Evolutionary conservation across 1,284 basidiomycete species (phyloP), one percentile per base, ranked within the genome.

Genomic region (Cutaneotrichosporon sp.): DNA sequence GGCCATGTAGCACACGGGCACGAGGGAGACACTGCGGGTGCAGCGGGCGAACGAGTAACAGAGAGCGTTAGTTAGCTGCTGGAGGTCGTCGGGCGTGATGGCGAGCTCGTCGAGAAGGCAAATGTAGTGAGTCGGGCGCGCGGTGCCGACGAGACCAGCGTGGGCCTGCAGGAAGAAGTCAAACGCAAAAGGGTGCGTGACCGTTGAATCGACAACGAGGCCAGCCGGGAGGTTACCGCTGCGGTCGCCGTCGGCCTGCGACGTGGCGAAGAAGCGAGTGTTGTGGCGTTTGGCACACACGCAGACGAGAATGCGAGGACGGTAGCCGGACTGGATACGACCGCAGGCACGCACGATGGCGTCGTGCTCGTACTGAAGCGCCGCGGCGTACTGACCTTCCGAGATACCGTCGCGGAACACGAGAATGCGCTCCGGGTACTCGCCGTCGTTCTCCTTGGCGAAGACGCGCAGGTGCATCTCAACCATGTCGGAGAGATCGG

Each of bases 371-470:
- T 69, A 62, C 35, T 73, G 64, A 3, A 77, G 64, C 17, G 73
- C 73, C 2, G 68, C 63, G 30, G 74, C 69, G 55, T 74, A 77
- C 61, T 79, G 77, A 0, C 77, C 77, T 51, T 78, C 77, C 20
- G 71, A 74, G 22, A 79, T 74, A 30, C 77, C 77, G 56, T 78
- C 77, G 52, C 77, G 73, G 66, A 75, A 76, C 52, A 77, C 66
- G 47, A 76, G 63, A 45, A 77, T 72, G 21, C 65, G 66, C 7
- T 70, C 64, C 10, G 75, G 74, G 33, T 72, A 64, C 13, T 60
- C 59, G 33, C 64, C 68, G 37, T 58, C 53, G 46, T 74, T 72
- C 35, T 62, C 55, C 39, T 67, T 61, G 17, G 58, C 44, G 50
- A 68, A 75, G 22, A 65, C 63, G 40, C 63, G 55, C 20, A 76